phyloP scores from a whole-genome alignment of 345 rosid genomes.

The Zanthoxylum bungeanum region DNA sequence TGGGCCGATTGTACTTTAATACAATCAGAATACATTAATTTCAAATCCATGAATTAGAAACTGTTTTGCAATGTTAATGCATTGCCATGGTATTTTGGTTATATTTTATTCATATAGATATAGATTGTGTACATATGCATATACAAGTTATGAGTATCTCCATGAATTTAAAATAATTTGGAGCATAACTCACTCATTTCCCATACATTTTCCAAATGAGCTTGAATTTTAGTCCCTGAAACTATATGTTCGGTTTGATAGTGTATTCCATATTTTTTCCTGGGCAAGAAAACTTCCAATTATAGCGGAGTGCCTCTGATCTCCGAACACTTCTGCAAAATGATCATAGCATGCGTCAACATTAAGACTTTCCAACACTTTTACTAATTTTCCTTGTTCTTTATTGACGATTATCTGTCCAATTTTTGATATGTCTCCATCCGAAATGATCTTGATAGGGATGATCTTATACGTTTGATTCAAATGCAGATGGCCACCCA shows the following conservation, averaged over 20 bases:
- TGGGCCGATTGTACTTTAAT: background rate
- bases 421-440: slow-evolving; percentile 55
- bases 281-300: slow-evolving; percentile 73
- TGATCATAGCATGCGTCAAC: slow-evolving; percentile 28
- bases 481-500: slow-evolving; percentile 45
- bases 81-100: background rate
- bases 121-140: background rate
- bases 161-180: background rate
- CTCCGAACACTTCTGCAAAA: slow-evolving; percentile 9
- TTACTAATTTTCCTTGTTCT: slow-evolving; percentile 42
- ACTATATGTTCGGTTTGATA: slow-evolving; percentile 22
- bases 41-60: background rate
- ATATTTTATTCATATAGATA: background rate
- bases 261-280: slow-evolving; percentile 50
- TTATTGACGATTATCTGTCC: slow-evolving; percentile 45
- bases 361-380: slow-evolving; percentile 44
- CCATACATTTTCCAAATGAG: background rate
- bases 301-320: slow-evolving; percentile 54
- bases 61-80: background rate
- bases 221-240: background rate
- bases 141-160: background rate
- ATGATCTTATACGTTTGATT: slow-evolving; percentile 31
- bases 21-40: background rate
- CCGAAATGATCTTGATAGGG: slow-evolving; percentile 44
- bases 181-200: background rate